Conservation (phyloP, 2,329 filamentous ascomycete species). For the Penicillium nordicum region DNA sequence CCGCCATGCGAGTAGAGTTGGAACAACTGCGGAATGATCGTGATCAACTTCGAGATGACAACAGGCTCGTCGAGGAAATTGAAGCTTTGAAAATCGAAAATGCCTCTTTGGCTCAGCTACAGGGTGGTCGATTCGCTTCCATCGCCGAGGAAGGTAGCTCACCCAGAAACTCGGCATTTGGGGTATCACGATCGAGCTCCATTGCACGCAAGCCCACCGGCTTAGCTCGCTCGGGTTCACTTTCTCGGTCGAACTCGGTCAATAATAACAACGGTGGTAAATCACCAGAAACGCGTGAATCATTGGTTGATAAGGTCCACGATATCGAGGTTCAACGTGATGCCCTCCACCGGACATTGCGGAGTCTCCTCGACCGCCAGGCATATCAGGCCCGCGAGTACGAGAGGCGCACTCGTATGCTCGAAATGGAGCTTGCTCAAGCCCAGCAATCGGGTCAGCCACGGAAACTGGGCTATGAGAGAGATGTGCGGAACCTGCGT, state of each 20-base stretch:
- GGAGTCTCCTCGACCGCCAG: slow-evolving; percentile 79
- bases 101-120: slow-evolving; percentile 46
- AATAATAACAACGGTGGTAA: slow-evolving; percentile 40
- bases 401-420: slow-evolving; percentile 69
- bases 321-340: slow-evolving; percentile 93
- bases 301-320: slow-evolving; percentile 74
- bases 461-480: slow-evolving; percentile 74
- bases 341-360: slow-evolving; percentile 81
- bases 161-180: slow-evolving; percentile 46
- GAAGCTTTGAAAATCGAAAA: slow-evolving; percentile 58
- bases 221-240: slow-evolving; percentile 44
- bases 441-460: slow-evolving; percentile 64
- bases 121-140: slow-evolving; percentile 52
- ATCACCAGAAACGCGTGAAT: slow-evolving; percentile 62
- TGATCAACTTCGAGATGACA: slow-evolving; percentile 77
- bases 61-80: slow-evolving; percentile 78
- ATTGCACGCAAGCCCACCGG: slow-evolving; percentile 53
- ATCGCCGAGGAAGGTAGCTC: slow-evolving; percentile 58
- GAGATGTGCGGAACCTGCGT: slow-evolving; percentile 73
- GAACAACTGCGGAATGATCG: slow-evolving; percentile 80
- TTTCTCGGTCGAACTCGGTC: slow-evolving; percentile 59
- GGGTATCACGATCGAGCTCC: slow-evolving; percentile 64
- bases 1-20: slow-evolving; percentile 77
- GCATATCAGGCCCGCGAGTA: slow-evolving; percentile 81
- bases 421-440: slow-evolving; percentile 75